Conservation (phyloP, 257 asterid species). For the Jacaranda mimosifolia region DNA sequence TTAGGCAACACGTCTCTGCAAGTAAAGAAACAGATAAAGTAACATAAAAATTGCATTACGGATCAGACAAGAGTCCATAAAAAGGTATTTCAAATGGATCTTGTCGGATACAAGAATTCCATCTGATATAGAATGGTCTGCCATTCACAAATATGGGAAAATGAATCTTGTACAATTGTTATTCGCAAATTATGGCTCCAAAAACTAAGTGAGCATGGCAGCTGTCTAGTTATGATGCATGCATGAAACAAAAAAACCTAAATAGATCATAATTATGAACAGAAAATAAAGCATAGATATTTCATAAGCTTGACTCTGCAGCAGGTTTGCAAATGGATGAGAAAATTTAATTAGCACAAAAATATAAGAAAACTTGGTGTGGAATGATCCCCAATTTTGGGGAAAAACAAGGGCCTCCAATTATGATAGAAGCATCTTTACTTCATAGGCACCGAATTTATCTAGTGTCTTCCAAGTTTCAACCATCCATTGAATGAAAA, state of each 20-base stretch:
- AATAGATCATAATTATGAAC: too few relatives aligned
- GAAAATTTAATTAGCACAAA: not conserved
- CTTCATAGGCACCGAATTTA: not conserved
- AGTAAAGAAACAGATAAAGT: constrained; percentile 3
- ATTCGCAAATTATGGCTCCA: too few relatives aligned
- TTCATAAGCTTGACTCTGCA: not conserved
- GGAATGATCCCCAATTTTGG: not conserved
- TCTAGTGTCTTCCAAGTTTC: not conserved
- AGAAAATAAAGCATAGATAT: not conserved
- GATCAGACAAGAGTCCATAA: not conserved
- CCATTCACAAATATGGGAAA: too few relatives aligned
- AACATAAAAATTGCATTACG: constrained; percentile 1
- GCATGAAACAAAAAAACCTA: too few relatives aligned
- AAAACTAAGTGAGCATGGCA: too few relatives aligned
- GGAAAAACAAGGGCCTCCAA: not conserved
- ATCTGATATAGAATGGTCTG: not conserved
- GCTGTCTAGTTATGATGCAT: too few relatives aligned
- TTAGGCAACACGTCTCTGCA: not conserved
- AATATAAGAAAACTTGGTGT: not conserved
- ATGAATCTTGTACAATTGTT: too few relatives aligned
- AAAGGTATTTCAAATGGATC: not conserved
- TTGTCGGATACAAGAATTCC: not conserved
- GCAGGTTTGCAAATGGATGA: not conserved
- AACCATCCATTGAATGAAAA: not conserved
- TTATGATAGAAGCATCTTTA: not conserved